Conservation (phyloP, 148 eudicot genomes). For the Rhododendron ferrugineum region DNA sequence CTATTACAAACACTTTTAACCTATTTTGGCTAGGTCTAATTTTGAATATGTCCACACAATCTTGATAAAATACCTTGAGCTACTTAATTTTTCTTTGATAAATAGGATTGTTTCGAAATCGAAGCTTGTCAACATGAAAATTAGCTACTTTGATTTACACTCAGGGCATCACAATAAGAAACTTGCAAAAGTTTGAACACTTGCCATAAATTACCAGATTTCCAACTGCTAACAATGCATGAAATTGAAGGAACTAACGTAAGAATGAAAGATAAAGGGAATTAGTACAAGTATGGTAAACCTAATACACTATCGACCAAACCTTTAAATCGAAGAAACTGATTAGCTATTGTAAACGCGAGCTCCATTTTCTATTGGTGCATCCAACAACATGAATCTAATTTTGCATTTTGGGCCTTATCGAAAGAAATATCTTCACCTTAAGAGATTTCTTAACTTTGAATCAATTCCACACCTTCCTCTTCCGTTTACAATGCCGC, state of each 20-base stretch:
- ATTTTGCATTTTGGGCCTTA: neutral
- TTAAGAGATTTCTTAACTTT: neutral
- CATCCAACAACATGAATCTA: neutral
- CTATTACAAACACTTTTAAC: neutral
- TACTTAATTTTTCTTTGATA: neutral
- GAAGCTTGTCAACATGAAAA: neutral
- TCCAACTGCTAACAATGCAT: neutral
- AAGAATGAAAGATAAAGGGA: neutral
- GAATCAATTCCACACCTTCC: neutral
- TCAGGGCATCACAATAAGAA: neutral
- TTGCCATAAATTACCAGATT: neutral
- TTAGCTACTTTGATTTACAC: neutral
- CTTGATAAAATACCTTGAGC: neutral
- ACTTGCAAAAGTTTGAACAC: neutral
- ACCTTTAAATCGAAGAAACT: neutral
- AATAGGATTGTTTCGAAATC: neutral
- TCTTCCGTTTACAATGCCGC: neutral
- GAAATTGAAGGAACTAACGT: neutral
- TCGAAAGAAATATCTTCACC: neutral
- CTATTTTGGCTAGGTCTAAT: neutral
- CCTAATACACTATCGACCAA: neutral
- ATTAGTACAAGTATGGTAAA: neutral
- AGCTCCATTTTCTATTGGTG: neutral
- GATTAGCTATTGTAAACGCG: neutral
- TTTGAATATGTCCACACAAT: neutral